Conservation (phyloP, 1,139 yeast genomes). For the Candida sp. region DNA sequence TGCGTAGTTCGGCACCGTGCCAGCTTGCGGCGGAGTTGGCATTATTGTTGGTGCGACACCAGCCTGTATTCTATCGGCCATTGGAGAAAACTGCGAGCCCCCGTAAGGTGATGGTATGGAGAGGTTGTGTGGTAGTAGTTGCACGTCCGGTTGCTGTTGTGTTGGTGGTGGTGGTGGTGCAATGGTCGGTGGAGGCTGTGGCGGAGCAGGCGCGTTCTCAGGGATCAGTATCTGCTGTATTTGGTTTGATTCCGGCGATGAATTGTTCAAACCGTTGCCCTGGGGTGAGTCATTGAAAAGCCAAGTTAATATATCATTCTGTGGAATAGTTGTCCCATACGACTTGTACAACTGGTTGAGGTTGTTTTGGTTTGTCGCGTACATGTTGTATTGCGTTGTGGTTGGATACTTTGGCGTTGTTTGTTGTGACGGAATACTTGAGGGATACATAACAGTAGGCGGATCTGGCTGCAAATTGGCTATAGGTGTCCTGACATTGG, state of each 20-base stretch:
- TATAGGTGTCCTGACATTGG: neutral
- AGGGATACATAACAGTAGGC: neutral
- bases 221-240: neutral
- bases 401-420: conserved; percentile 9
- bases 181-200: conserved; percentile 2
- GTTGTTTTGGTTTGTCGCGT: conserved; percentile 2
- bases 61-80: conserved; percentile 6
- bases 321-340: conserved; percentile 16
- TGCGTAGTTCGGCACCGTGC: neutral
- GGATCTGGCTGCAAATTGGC: neutral
- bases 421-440: conserved; percentile 4
- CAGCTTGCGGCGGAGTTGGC: neutral
- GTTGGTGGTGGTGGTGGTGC: neutral
- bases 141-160: neutral
- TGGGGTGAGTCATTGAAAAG: conserved; percentile 15
- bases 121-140: neutral
- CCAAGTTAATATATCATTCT: conserved; percentile 44
- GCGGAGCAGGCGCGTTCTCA: neutral
- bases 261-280: neutral
- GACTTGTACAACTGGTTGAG: conserved; percentile 9
- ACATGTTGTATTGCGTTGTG: conserved; percentile 3
- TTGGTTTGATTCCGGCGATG: neutral
- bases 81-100: conserved; percentile 15
- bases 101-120: conserved; percentile 16
- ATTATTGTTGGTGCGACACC: neutral